These are phyloP conservation scores for Petunia axillaris DNA, from an alignment of 257 asterid species.

Conservation along the genomic window DNA sequence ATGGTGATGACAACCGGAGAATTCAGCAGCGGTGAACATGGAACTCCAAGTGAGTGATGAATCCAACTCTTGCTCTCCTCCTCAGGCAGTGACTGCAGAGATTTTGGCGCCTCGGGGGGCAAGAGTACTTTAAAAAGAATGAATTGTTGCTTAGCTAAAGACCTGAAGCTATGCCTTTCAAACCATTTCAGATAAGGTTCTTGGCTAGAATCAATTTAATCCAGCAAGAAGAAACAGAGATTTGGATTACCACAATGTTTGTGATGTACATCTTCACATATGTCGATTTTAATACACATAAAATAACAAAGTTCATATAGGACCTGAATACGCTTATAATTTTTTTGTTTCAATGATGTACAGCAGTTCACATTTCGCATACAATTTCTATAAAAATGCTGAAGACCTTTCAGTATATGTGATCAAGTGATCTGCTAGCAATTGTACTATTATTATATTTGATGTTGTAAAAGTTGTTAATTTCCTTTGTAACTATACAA, in stretches of 20 bases:
- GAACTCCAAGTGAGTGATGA: conserved; percentile 27
- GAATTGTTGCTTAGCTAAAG: neutral
- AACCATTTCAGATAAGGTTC: neutral
- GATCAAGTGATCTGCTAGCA: neutral
- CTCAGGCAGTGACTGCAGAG: neutral
- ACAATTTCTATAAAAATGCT: neutral
- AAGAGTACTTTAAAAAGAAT: neutral
- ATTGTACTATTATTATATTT: neutral
- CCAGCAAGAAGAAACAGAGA: neutral
- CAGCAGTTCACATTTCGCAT: conserved; percentile 18
- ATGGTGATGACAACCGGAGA: conserved; percentile 69
- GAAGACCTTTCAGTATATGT: neutral
- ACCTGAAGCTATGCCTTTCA: neutral
- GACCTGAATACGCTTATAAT: neutral
- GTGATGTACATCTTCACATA: conserved; percentile 13
- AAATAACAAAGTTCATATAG: neutral
- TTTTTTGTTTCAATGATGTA: conserved; percentile 17
- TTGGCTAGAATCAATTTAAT: neutral
- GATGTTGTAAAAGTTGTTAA: neutral
- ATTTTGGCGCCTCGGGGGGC: neutral
- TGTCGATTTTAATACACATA: neutral
- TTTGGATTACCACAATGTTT: neutral
- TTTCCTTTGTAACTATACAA: neutral
- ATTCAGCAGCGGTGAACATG: conserved; percentile 58
- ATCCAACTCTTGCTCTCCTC: neutral